A percentile compares a stretch with the other conserved stretches of the same genome.
Conservation (phyloP, 176 grass and related monocot genomes). For the Alloteropsis semialata region DNA sequence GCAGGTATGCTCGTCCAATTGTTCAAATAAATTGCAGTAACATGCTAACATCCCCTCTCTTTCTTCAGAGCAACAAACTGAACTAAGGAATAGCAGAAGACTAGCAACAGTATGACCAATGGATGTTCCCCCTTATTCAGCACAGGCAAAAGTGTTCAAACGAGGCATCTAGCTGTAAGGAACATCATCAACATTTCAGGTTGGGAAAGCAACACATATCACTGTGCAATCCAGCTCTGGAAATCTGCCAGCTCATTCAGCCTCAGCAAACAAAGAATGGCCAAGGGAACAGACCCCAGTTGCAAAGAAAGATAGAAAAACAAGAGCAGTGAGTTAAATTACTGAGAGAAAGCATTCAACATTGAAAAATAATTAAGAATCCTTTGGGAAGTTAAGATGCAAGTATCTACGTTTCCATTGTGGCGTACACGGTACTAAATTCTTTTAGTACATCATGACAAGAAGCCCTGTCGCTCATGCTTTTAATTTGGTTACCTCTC, state of each 20-base stretch:
- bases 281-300: constrained; percentile 4
- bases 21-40: background rate
- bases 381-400: background rate
- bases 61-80: constrained; percentile 19
- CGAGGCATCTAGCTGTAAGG: constrained; percentile 15
- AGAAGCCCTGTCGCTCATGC: background rate
- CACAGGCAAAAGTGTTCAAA: background rate
- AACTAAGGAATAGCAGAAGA: constrained; percentile 17
- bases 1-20: constrained; percentile 5
- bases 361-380: background rate
- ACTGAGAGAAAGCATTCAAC: background rate
- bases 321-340: constrained; percentile 26
- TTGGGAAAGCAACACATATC: constrained; percentile 19
- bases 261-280: background rate
- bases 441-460: too few species aligned
- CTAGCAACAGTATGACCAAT: constrained; percentile 16
- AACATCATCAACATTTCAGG: constrained; percentile 5
- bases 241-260: constrained; percentile 31
- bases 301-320: constrained; percentile 13
- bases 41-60: background rate
- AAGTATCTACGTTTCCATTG: background rate
- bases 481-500: background rate
- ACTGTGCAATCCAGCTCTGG: constrained; percentile 1
- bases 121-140: background rate
- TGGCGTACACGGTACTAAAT: background rate